These are phyloP conservation scores for Xylaria multiplex DNA, from an alignment of 2,329 filamentous ascomycete species.

Conservation along the genomic window DNA sequence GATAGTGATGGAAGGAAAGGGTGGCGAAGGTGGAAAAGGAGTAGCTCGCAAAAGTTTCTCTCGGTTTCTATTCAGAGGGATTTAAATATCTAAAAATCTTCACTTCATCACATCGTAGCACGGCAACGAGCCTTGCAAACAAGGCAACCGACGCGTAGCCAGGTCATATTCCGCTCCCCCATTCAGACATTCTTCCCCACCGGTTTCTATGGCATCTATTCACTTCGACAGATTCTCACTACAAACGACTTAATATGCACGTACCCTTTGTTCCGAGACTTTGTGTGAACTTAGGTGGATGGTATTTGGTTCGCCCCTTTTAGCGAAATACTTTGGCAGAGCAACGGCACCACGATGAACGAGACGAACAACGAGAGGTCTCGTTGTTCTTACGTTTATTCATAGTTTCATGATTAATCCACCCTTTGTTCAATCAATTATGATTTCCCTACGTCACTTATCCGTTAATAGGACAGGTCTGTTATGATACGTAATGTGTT, in stretches of 20 bases:
- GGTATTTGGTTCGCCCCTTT: background rate
- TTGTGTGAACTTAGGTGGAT: background rate
- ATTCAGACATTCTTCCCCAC: background rate
- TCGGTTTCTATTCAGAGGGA: too few relatives aligned
- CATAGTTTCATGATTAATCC: background rate
- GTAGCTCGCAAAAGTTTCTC: background rate
- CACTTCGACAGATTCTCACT: background rate
- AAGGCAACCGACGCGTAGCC: conserved; percentile 7
- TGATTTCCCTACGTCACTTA: background rate
- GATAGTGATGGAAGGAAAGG: background rate
- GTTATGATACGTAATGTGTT: background rate
- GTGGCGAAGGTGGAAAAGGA: background rate
- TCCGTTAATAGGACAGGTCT: background rate
- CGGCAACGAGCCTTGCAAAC: conserved; percentile 19
- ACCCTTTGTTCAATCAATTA: background rate
- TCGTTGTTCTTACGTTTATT: background rate
- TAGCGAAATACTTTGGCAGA: too few relatives aligned
- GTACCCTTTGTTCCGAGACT: conserved; percentile 13
- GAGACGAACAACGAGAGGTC: background rate
- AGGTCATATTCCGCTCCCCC: too few relatives aligned
- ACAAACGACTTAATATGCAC: conserved; percentile 20
- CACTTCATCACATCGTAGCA: background rate
- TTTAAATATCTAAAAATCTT: background rate
- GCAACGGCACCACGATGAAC: background rate
- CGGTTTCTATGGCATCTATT: conserved; percentile 2